Percentiles rank a stretch among this genome's conserved stretches.
Conservation (phyloP, 2,329 filamentous ascomycete genomes). For the Volutella citrinella region DNA sequence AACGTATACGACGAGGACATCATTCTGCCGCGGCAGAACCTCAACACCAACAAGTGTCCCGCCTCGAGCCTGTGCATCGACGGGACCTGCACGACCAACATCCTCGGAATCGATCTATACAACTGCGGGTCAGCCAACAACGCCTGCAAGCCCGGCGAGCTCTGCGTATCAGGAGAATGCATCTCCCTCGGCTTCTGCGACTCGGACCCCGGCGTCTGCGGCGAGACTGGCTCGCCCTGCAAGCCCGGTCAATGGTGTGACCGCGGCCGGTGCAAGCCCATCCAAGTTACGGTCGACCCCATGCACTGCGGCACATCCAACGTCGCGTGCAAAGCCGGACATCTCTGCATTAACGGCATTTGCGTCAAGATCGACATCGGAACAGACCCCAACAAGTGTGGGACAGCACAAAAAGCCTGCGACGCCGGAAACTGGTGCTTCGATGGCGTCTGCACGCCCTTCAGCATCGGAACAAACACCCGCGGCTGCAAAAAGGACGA, state of each 20-base stretch:
- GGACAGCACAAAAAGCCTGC: conserved; percentile 3
- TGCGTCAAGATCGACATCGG: conserved; percentile 13
- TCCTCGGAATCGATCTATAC: conserved; percentile 9
- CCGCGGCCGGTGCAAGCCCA: conserved; percentile 10
- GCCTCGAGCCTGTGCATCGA: conserved; percentile 10
- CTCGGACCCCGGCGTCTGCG: conserved; percentile 9
- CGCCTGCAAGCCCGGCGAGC: conserved; percentile 6
- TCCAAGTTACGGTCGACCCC: conserved; percentile 11
- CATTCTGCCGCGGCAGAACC: conserved; percentile 10
- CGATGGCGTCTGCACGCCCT: conserved; percentile 8
- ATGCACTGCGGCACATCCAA: conserved; percentile 6
- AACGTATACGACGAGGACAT: conserved; percentile 8
- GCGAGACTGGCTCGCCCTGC: conserved; percentile 5
- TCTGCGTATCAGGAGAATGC: conserved; percentile 10
- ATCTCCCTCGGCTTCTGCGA: conserved; percentile 11
- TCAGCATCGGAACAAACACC: conserved; percentile 9
- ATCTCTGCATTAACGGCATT: conserved; percentile 11
- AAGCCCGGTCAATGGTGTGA: conserved; percentile 12
- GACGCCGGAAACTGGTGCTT: conserved; percentile 13
- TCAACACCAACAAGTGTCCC: conserved; percentile 9
- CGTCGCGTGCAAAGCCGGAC: conserved; percentile 6
- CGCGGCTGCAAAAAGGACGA: conserved; percentile 4
- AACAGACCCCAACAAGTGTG: conserved; percentile 8
- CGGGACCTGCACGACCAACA: conserved; percentile 10
- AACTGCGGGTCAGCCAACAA: conserved; percentile 8